Conservation (phyloP, 345 rosid genomes). For the Sisymbrium altissimum region DNA sequence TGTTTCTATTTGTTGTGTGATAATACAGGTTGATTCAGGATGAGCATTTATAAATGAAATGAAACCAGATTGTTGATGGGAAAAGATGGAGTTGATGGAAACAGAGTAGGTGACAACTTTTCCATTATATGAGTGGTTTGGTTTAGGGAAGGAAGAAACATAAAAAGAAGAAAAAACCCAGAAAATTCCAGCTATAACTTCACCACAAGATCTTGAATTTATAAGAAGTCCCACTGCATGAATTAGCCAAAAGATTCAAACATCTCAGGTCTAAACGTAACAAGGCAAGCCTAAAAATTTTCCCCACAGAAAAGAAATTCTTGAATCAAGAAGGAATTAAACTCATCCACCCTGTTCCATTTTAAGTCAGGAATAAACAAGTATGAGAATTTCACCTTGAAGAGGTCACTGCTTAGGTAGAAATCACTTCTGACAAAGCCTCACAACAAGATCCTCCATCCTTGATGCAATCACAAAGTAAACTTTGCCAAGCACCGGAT, state of each 20-base stretch:
- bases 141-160: conserved; percentile 25
- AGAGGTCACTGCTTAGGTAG: conserved; percentile 14
- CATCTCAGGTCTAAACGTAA: neutral
- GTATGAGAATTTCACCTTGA: conserved; percentile 16
- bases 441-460: conserved; percentile 30
- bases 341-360: neutral
- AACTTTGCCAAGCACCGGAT: conserved; percentile 49
- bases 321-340: neutral
- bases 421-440: conserved; percentile 46
- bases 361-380: neutral
- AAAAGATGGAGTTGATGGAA: conserved; percentile 37
- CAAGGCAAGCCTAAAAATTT: neutral
- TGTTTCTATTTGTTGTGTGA: conserved; percentile 9
- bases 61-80: neutral
- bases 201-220: neutral
- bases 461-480: conserved; percentile 40
- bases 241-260: conserved; percentile 2
- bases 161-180: neutral
- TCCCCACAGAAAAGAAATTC: neutral
- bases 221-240: neutral
- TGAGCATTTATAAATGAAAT: conserved; percentile 1
- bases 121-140: conserved; percentile 32
- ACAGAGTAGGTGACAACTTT: conserved; percentile 34
- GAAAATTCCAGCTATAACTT: neutral
- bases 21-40: conserved; percentile 2